Conservation (phyloP, 305 asterid species). For the Petunia hybrid region DNA sequence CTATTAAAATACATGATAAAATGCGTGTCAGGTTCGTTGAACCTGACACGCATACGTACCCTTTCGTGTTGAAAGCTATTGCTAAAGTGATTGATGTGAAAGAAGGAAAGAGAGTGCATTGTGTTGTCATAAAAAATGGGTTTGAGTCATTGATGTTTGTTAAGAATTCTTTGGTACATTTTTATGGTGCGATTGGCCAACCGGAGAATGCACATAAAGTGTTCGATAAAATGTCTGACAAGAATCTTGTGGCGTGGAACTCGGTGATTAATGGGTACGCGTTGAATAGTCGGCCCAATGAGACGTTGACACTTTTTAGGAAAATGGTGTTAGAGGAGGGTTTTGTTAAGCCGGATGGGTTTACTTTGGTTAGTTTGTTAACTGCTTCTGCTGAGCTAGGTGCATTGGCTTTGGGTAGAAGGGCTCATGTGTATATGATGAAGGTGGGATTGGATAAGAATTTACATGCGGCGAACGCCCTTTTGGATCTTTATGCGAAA, state of each 20-base stretch:
- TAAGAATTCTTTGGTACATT: slow-evolving; percentile 78
- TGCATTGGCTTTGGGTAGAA: slow-evolving; percentile 77
- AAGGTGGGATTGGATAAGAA: slow-evolving; percentile 74
- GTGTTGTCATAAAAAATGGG: slow-evolving; percentile 68
- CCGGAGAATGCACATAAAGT: slow-evolving; percentile 67
- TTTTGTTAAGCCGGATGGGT: slow-evolving; percentile 73
- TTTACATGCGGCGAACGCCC: slow-evolving; percentile 72
- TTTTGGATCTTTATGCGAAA: slow-evolving; percentile 78
- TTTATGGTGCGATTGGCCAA: slow-evolving; percentile 75
- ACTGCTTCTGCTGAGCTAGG: slow-evolving; percentile 90
- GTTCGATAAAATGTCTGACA: slow-evolving; percentile 68
- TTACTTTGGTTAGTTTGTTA: slow-evolving; percentile 86
- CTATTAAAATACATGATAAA: slow-evolving; percentile 55
- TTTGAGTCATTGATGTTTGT: slow-evolving; percentile 74
- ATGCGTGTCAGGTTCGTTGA: slow-evolving; percentile 49
- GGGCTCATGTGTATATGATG: slow-evolving; percentile 74
- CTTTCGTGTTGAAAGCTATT: slow-evolving; percentile 80
- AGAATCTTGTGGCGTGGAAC: slow-evolving; percentile 88
- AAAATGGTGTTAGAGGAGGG: slow-evolving; percentile 53
- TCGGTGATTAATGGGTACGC: slow-evolving; percentile 78
- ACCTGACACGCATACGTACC: slow-evolving; percentile 87
- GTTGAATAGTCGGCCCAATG: slow-evolving; percentile 74
- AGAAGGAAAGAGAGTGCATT: slow-evolving; percentile 84
- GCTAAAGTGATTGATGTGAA: slow-evolving; percentile 57
- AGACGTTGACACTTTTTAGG: slow-evolving; percentile 60